Conservation (phyloP, 768 basidiomycete species). For the Calocybe indica region DNA sequence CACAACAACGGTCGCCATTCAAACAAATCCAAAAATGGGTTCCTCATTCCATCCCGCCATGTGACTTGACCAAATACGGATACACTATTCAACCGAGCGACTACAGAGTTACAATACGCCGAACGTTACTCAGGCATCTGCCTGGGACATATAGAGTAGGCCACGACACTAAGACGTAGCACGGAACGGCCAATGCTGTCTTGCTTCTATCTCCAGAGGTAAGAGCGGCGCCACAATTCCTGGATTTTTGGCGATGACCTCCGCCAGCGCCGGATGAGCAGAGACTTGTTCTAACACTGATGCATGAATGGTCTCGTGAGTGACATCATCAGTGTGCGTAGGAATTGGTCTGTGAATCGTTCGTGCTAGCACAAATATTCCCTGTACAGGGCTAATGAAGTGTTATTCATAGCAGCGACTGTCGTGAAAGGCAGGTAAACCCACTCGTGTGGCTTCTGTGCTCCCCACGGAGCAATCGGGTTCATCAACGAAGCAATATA, state of each 20-base stretch:
- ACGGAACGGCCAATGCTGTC: constrained; percentile 38
- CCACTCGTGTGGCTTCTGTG: constrained; percentile 58
- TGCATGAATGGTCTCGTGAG: constrained; percentile 56
- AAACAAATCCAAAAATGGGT: too few species aligned
- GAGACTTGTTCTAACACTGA: constrained; percentile 46
- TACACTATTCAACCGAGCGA: too few species aligned
- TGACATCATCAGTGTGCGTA: constrained; percentile 32
- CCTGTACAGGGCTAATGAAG: constrained; percentile 38
- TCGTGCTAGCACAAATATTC: constrained; percentile 46
- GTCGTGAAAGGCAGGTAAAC: constrained; percentile 13
- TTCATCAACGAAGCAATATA: constrained; percentile 46
- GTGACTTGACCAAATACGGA: too few species aligned
- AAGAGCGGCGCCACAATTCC: constrained; percentile 35
- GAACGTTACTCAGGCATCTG: too few species aligned
- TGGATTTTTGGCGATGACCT: constrained; percentile 34
- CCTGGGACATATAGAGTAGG: too few species aligned
- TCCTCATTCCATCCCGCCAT: too few species aligned
- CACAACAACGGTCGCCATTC: neutral
- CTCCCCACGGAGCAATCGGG: constrained; percentile 56
- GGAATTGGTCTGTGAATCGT: constrained; percentile 45
- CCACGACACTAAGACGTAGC: too few species aligned
- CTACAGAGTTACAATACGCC: too few species aligned
- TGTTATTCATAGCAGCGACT: constrained; percentile 1
- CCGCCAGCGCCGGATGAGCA: constrained; percentile 25
- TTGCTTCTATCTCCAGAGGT: constrained; percentile 48